phyloP scores from a whole-genome alignment of 2,329 filamentous ascomycete species.

The Periconia sp. region DNA sequence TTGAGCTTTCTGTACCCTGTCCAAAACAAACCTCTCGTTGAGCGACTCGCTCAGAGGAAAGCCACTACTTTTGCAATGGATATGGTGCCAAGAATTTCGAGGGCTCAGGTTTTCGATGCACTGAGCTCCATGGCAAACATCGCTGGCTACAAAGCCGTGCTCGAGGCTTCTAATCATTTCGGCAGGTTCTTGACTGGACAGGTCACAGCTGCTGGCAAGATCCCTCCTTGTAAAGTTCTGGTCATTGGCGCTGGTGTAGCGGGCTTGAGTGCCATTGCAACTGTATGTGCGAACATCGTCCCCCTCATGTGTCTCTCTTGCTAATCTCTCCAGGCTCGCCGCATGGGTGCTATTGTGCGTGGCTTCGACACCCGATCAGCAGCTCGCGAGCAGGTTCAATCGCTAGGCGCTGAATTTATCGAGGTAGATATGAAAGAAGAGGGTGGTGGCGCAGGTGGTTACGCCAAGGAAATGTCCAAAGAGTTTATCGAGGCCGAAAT shows the following conservation, averaged over 20 bases:
- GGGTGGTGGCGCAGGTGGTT: slow-evolving; percentile 80
- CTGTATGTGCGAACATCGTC: slow-evolving; percentile 42
- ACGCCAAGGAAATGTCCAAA: slow-evolving; percentile 92
- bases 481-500: slow-evolving; percentile 92
- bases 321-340: slow-evolving; percentile 59
- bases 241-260: slow-evolving; percentile 91
- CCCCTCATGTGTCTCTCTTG: neutral
- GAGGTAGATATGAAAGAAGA: slow-evolving; percentile 85
- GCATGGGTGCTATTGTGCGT: slow-evolving; percentile 85
- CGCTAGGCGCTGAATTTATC: slow-evolving; percentile 84
- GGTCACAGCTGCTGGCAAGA: slow-evolving; percentile 82
- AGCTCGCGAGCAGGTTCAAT: slow-evolving; percentile 86
- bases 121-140: slow-evolving; percentile 92
- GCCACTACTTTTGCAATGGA: slow-evolving; percentile 88
- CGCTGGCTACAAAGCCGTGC: slow-evolving; percentile 86
- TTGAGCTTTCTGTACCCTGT: slow-evolving; percentile 83
- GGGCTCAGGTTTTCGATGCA: slow-evolving; percentile 85
- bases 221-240: slow-evolving; percentile 85
- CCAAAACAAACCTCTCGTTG: slow-evolving; percentile 75
- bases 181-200: slow-evolving; percentile 87
- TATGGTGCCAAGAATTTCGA: slow-evolving; percentile 85
- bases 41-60: slow-evolving; percentile 69
- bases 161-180: slow-evolving; percentile 88
- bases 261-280: slow-evolving; percentile 84
- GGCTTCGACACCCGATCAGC: slow-evolving; percentile 91